phyloP scores from a whole-genome alignment of 768 basidiomycete genomes.

The Boletus patriciae region DNA sequence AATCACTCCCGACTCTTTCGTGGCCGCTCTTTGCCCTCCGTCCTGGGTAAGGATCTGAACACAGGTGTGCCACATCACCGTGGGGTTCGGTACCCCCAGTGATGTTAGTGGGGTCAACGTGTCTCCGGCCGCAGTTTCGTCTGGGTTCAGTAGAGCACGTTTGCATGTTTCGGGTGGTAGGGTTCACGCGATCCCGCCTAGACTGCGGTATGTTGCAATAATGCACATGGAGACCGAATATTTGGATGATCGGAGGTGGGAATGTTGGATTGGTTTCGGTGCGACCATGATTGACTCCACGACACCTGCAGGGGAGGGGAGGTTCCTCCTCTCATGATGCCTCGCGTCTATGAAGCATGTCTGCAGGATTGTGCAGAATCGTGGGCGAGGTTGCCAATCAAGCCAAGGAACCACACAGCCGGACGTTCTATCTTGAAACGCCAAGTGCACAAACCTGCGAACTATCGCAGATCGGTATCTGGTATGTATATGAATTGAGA shows the following conservation, averaged over 20 bases:
- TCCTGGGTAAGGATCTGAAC: not conserved
- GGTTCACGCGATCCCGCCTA: conserved; percentile 12
- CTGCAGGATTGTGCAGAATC: not conserved
- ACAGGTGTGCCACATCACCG: not conserved
- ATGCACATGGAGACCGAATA: conserved; percentile 1
- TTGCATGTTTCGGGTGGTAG: not conserved
- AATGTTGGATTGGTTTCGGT: not conserved
- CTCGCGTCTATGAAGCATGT: not conserved
- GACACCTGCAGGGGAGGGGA: not conserved
- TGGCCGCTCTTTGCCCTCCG: not conserved
- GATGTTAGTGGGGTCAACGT: not conserved
- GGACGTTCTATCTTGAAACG: conserved; percentile 14
- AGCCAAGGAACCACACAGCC: not conserved
- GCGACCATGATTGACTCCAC: not conserved
- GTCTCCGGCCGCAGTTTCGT: not conserved
- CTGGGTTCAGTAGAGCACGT: not conserved
- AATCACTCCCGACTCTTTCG: not conserved
- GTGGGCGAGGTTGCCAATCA: not conserved
- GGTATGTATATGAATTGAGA: not conserved
- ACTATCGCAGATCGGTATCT: not conserved
- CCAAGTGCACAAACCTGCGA: conserved; percentile 4
- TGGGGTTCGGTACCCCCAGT: not conserved
- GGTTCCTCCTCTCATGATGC: not conserved
- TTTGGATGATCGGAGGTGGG: not conserved
- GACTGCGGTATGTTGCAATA: conserved; percentile 13